These are phyloP conservation scores for Hamamelis virginiana DNA, from an alignment of 164 flowering plant species.

Conservation along the genomic window DNA sequence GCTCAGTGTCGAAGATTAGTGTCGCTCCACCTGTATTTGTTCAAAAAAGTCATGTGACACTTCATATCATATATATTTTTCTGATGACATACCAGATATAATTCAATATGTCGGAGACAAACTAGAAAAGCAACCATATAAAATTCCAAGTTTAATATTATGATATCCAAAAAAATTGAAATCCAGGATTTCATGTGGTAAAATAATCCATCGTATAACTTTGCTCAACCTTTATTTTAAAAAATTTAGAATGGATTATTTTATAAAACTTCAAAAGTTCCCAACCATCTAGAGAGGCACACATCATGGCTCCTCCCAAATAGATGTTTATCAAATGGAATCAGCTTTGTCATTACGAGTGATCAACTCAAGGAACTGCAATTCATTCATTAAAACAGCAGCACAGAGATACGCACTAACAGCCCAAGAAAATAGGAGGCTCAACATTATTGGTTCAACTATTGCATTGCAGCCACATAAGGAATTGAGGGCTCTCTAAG, in stretches of 20 bases:
- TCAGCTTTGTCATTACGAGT: neutral
- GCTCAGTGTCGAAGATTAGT: constrained; percentile 90
- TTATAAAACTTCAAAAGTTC: too few relatives aligned
- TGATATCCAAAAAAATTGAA: too few relatives aligned
- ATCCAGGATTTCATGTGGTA: too few relatives aligned
- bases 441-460: neutral
- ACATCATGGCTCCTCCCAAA: too few relatives aligned
- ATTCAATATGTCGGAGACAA: neutral
- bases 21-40: constrained; percentile 84
- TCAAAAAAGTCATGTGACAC: neutral
- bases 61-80: neutral
- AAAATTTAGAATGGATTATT: too few relatives aligned
- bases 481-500: too few relatives aligned
- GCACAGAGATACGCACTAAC: neutral
- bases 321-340: neutral
- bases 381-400: neutral
- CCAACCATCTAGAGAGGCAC: too few relatives aligned
- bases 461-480: too few relatives aligned
- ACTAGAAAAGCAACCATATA: neutral
- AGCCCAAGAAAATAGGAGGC: neutral
- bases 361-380: neutral
- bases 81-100: neutral
- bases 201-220: too few relatives aligned
- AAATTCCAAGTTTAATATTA: neutral
- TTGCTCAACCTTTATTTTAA: too few relatives aligned